Base-by-base conservation (phyloP, 2,329 filamentous ascomycete genomes). In the Elsinoe australis region DNA sequence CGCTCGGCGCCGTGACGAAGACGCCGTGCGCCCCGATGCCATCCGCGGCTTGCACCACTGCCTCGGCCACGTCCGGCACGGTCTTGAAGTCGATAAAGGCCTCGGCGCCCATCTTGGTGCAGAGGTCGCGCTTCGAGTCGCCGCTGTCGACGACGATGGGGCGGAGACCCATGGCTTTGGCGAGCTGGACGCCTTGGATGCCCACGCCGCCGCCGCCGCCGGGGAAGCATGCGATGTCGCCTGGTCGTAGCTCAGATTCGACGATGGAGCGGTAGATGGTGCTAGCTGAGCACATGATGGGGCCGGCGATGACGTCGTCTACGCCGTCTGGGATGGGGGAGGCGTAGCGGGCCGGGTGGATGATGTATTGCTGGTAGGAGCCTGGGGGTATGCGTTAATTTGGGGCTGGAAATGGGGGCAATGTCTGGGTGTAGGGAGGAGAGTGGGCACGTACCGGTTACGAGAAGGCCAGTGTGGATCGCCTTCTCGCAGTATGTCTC, bases 281-380 rank as follows among this genome's bases (percentile, higher is more conserved):
- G 5, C 70, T 72, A 0, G 73, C 75, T 34, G 66, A 71, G 62
- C 78, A 81, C 74, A 80, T 79, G 50, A 80, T 71, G 0, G 77
- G 78, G 0, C 71, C 78, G 2, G 76, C 77, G n/a, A 76, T 55
- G 52, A 73, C 70, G 51, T 78, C 75, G 0, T 64, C 60, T 0
- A 80, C 70, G 0, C 71, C 74, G 26, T 79, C 72, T 0, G 76
- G 77, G 49, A 80, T 78, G 15, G 69, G 65, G 0, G 68, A 69
- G 0, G 74, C 74, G 55, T 78, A 78, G 31, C 67, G 67, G 10
- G 74, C 76, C 1, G 78, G 76, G 1, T 70, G 72, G 9, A 71
- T 66, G 31, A 80, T 63, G 58, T 81, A 82, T 58, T 81, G 74
- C 60, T 78, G 73, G 58, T 79, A 81, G 1, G 74, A 74, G 1